Base-by-base conservation (phyloP, 1,284 basidiomycete genomes). In the Chalciporus sp. region DNA sequence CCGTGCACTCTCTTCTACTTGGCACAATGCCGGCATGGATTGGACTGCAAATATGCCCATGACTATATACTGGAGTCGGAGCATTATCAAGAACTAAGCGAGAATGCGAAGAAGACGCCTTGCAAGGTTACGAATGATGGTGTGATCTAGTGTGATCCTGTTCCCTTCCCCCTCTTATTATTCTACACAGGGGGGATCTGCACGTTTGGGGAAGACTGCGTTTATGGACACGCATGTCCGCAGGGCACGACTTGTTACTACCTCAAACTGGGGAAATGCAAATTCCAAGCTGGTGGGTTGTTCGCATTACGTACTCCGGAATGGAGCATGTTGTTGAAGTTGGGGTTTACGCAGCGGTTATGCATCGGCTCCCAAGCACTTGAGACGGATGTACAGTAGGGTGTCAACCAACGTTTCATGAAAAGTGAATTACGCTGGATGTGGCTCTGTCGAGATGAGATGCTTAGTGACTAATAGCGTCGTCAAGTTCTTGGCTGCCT, bases 1-100 rank as follows among this genome's bases (percentile, higher is more conserved):
- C 83, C 84, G 16, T 86, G 84, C 65, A 85, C 81, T 17, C 65
- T 83, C 43, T 83, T 81, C 65, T 86, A 85, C 63, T 71, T 86
- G 33, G 75, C 80, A 20, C 61, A 73, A 52, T 85, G 84, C 71
- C 79, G 79, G 61, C 76, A 78, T 54, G 81, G 79, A 20, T 59
- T 70, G 17, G 73, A 76, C 19, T 86, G 85, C 64, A 78, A 76
- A 66, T 86, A 81, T 56, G 77, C 68, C 20, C 84, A 86, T 54
- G 79, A 86, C 59, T 85, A 84, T 59, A 57, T 80, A 29, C 68
- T 86, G 10, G 74, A 76, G 28, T 68, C 72, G 4, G 80, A 84
- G 37, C 74, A 85, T 55, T 78, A 77, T 55, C 66, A 72, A 51
- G 74, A 79, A 60, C 75, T 86, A 50, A 73, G 75, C 40, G 58